Percentiles rank a stretch among this genome's conserved stretches.
These are phyloP conservation scores for Aristolochia californica DNA, from an alignment of 164 flowering plant genomes.

Conservation along the genomic window DNA sequence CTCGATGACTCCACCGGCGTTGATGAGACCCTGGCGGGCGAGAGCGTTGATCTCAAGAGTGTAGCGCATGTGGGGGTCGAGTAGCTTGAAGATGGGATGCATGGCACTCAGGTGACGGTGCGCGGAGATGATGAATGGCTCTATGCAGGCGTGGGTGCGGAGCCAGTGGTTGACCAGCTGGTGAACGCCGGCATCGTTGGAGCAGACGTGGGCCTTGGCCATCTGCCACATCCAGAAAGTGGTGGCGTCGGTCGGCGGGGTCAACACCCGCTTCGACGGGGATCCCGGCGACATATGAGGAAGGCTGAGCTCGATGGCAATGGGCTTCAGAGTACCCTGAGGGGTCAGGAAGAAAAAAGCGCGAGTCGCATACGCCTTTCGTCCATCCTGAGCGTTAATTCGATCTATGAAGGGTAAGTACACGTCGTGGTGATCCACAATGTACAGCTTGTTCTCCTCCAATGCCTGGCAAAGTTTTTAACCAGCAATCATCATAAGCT, in stretches of 20 bases:
- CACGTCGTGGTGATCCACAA: constrained; percentile 68
- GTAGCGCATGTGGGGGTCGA: constrained; percentile 96
- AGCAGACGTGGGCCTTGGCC: constrained; percentile 85
- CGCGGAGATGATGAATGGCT: constrained; percentile 85
- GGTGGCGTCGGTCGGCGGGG: constrained; percentile 69
- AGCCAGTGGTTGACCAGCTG: constrained; percentile 91
- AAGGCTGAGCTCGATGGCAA: constrained; percentile 93
- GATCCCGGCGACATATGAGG: constrained; percentile 26
- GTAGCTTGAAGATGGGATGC: constrained; percentile 91
- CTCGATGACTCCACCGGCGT: constrained; percentile 82
- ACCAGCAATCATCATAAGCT: no score
- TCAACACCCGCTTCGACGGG: constrained; percentile 51
- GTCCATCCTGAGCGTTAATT: constrained; percentile 70
- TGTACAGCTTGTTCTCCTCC: constrained; percentile 60
- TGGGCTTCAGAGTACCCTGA: constrained; percentile 65
- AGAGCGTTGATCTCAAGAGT: constrained; percentile 76
- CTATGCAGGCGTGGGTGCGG: constrained; percentile 75
- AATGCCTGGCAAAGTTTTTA: constrained; percentile 40
- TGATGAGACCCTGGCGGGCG: constrained; percentile 75
- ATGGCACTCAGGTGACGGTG: constrained; percentile 84
- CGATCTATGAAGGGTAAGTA: constrained; percentile 73
- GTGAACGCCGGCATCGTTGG: constrained; percentile 92
- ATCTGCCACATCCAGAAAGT: constrained; percentile 74
- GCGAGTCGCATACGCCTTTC: constrained; percentile 83
- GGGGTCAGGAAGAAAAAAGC: constrained; percentile 59